Evolutionary conservation across 2,329 filamentous ascomycete species (phyloP), one percentile per base, ranked within the genome.

Genomic region (Sclerotinia glacialis): DNA sequence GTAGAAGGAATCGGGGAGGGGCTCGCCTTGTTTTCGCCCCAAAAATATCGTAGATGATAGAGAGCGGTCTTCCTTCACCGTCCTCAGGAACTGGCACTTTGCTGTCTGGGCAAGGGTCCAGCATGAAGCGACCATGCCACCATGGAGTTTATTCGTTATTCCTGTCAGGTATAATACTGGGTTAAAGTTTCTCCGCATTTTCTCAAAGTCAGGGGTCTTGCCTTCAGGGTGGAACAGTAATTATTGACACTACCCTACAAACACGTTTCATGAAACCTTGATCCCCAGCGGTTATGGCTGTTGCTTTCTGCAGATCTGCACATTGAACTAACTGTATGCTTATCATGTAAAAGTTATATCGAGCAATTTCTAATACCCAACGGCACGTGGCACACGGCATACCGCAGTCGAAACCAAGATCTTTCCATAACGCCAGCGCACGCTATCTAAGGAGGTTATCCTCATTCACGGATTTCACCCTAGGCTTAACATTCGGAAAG

Each of bases 331-430:
- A 40, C 37, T 49, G 44, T 31, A 31, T 61, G 58, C 58, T 61
- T 49, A 61, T 61, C 58, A 40, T 50, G 34, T 26, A 40, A 47
- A 44, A 61, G 21, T 21, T 37, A 8, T 18, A 60, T 60, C 7
- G 26, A 47, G 18, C 12, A 37, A 18, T 34, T 34, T 34, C 21
- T 31, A 60, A 60, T 37, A 47, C 28, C 56, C 56, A 49, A 49
- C 28, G 34, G 44, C 58, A 61, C 58, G 58, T 61, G 58, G 58
- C 46, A 61, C 44, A 61, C 44, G 58, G 58, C 46, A 49, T 28
- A 61, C 58, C 58, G 44, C 58, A 61, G 31, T 61, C 44, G 28
- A 23, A 61, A 61, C 44, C n/a, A 49, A 49, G n/a, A 49, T 21
- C 44, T 47, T 50, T 34, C 52, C 40, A 44, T 23, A 58, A 42